A percentile compares a stretch with the other conserved stretches of the same genome.
These are phyloP conservation scores for Cymodocea nodosa DNA, from an alignment of 116 monocot species.

Conservation along the genomic window DNA sequence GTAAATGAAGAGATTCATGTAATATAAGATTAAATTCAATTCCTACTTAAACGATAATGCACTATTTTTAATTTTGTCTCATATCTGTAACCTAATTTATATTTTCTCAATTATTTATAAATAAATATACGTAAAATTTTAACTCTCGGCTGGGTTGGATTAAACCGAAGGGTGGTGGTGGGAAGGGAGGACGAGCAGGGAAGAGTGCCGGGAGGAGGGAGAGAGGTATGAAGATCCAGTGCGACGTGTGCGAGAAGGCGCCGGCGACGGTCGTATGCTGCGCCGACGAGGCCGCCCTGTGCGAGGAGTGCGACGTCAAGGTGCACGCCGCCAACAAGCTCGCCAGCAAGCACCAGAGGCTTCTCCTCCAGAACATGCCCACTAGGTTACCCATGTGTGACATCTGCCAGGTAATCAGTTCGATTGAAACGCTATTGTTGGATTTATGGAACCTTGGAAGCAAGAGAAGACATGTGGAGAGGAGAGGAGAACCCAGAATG, in stretches of 20 bases:
- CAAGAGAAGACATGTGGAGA: neutral
- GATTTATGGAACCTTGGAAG: neutral
- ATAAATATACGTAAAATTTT: too few species aligned
- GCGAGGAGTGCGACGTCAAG: constrained; percentile 62
- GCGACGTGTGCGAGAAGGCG: constrained; percentile 72
- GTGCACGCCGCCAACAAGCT: constrained; percentile 94
- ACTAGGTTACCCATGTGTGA: constrained; percentile 70
- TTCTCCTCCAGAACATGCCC: constrained; percentile 40
- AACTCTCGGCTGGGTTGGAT: too few species aligned
- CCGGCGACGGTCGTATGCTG: constrained; percentile 83
- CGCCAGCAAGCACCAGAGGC: constrained; percentile 94
- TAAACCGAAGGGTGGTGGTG: too few species aligned
- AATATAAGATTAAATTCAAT: too few species aligned
- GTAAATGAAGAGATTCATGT: too few species aligned
- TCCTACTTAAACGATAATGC: too few species aligned
- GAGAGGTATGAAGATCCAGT: constrained; percentile 72
- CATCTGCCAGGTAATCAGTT: constrained; percentile 84
- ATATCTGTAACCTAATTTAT: too few species aligned
- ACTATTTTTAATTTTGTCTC: too few species aligned
- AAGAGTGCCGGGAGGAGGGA: too few species aligned
- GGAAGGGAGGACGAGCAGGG: neutral
- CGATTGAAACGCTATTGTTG: too few species aligned
- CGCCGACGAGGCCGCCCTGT: constrained; percentile 96
- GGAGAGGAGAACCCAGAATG: neutral
- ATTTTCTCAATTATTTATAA: too few species aligned